phyloP scores from a whole-genome alignment of 2,329 filamentous ascomycete species.

The Colletotrichum camelliae region DNA sequence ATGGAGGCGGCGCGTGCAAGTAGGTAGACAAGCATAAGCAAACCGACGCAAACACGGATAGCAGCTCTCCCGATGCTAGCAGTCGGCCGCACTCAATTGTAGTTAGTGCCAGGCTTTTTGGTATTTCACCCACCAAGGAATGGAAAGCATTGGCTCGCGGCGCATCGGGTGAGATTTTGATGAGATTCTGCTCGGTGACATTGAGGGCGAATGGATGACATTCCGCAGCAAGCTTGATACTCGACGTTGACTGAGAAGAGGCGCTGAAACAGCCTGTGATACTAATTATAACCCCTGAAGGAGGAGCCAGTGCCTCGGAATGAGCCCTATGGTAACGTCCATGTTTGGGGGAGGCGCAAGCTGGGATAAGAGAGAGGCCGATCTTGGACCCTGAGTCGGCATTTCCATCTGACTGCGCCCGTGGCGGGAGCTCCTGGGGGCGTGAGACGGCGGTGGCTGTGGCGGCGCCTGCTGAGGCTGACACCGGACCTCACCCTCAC shows the following conservation, averaged over 20 bases:
- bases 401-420: not conserved
- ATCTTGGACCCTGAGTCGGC: not conserved
- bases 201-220: not conserved
- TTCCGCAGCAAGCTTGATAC: not conserved
- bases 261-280: constrained; percentile 13
- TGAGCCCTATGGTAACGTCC: not conserved
- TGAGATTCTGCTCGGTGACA: not conserved
- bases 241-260: not conserved
- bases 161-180: not conserved
- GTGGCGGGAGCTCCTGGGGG: not conserved
- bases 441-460: not conserved
- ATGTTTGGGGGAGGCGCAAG: not conserved
- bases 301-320: not conserved
- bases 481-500: not conserved
- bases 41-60: not conserved
- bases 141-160: not conserved
- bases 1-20: not conserved
- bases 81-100: not conserved
- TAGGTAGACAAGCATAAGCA: not conserved
- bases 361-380: not conserved
- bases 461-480: not conserved
- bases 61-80: not conserved
- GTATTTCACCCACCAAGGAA: not conserved
- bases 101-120: not conserved
- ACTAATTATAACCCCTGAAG: constrained; percentile 3